Conservation (phyloP, 2,329 filamentous ascomycete genomes). For the Hypoxylon sp. region DNA sequence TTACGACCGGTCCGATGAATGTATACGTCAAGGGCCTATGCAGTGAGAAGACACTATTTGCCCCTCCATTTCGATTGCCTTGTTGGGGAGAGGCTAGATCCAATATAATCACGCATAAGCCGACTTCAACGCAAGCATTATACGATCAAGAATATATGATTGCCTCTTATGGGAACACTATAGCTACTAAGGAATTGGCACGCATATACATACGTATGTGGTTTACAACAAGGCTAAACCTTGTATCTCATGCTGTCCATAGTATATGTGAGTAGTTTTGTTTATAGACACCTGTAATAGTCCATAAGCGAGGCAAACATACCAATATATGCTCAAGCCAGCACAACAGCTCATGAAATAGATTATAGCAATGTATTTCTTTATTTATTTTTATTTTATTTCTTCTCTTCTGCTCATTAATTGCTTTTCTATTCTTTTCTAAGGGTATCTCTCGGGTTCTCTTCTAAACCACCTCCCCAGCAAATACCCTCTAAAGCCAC, state of each 20-base stretch:
- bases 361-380: conserved; percentile 4
- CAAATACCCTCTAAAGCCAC: conserved; percentile 26
- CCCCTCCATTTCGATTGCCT: conserved; percentile 13
- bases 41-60: neutral
- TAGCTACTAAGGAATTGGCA: neutral
- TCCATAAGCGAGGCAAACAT: neutral
- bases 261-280: neutral
- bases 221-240: neutral
- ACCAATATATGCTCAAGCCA: neutral
- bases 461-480: conserved; percentile 25
- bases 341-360: conserved; percentile 1
- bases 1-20: conserved; percentile 31
- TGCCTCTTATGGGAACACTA: neutral
- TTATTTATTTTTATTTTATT: conserved; percentile 18
- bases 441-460: conserved; percentile 38
- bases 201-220: neutral
- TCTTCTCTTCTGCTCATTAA: conserved; percentile 5
- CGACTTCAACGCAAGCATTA: neutral
- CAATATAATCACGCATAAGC: conserved; percentile 12
- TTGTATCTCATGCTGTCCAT: neutral
- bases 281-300: neutral
- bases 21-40: conserved; percentile 13
- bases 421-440: conserved; percentile 39
- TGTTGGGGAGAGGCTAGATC: conserved; percentile 27
- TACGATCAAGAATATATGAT: neutral